Percentiles rank a stretch among this genome's conserved stretches.
Evolutionary conservation across 2,329 filamentous ascomycete species (phyloP).

Genomic region (Grosmannia penicillata): DNA sequence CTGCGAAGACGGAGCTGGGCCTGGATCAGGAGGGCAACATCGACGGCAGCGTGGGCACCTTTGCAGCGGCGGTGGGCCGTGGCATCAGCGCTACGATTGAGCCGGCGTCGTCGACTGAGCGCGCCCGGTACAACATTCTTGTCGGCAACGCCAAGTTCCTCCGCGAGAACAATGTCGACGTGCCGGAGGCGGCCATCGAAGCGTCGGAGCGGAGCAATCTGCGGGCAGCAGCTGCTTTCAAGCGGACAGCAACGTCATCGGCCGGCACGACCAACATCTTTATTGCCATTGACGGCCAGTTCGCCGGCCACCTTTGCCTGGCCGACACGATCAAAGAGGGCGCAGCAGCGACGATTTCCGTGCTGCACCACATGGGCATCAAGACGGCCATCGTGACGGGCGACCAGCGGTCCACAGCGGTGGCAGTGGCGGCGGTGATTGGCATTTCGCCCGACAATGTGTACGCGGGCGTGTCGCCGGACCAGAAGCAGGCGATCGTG

Average conservation of each 20-base stretch:
- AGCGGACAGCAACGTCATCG: conserved; percentile 13
- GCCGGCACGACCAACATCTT: conserved; percentile 84
- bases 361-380: conserved; percentile 72
- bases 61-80: conserved; percentile 68
- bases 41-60: conserved; percentile 74
- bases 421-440: conserved; percentile 68
- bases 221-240: conserved; percentile 16
- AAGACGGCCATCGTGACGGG: conserved; percentile 86
- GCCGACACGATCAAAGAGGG: conserved; percentile 85
- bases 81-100: conserved; percentile 75
- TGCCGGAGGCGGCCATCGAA: conserved; percentile 49
- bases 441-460: conserved; percentile 67
- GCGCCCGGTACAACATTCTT: conserved; percentile 60
- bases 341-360: conserved; percentile 64
- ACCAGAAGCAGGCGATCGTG: conserved; percentile 82
- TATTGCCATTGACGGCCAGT: conserved; percentile 69
- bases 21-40: conserved; percentile 58
- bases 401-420: conserved; percentile 71
- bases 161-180: conserved; percentile 49
- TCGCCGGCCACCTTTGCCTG: conserved; percentile 70
- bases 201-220: conserved; percentile 45
- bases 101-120: conserved; percentile 52
- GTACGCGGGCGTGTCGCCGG: conserved; percentile 74
- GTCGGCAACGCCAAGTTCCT: conserved; percentile 75
- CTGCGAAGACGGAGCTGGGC: conserved; percentile 62